Percentiles rank a stretch among this genome's conserved stretches.
Evolutionary conservation across 495 filamentous ascomycete genomes (phyloP).

Genomic region (Penicillium pancosmium): DNA sequence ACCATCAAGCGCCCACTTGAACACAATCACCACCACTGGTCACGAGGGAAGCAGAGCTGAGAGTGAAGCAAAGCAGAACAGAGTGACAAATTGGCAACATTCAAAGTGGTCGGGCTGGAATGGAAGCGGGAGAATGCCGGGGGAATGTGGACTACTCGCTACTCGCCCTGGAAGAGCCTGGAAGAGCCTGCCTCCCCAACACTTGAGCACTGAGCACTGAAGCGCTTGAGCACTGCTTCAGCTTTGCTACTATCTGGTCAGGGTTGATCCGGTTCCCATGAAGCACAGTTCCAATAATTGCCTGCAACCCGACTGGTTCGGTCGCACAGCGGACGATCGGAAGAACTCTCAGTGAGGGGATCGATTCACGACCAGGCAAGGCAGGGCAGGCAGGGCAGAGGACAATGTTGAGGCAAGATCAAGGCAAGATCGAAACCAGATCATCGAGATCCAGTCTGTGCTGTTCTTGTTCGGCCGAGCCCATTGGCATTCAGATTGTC

Average conservation of each 20-base stretch:
- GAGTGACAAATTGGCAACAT: too few relatives aligned
- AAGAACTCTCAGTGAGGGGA: not conserved
- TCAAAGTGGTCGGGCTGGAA: too few relatives aligned
- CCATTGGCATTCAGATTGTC: slow-evolving; percentile 4
- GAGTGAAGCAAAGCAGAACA: too few relatives aligned
- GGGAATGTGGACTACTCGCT: too few relatives aligned
- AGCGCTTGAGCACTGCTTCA: too few relatives aligned
- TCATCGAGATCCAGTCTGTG: slow-evolving; percentile 1
- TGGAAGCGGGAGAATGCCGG: too few relatives aligned
- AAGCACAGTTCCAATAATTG: slow-evolving; percentile 17
- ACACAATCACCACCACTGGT: not conserved
- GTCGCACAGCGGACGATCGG: slow-evolving; percentile 14
- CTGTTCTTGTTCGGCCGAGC: not conserved
- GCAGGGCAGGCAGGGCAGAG: not conserved
- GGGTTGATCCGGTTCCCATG: not conserved
- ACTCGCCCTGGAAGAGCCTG: too few relatives aligned
- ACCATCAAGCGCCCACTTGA: slow-evolving; percentile 17
- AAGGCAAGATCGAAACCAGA: slow-evolving; percentile 3
- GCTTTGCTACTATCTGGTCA: too few relatives aligned
- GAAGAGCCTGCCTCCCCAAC: too few relatives aligned
- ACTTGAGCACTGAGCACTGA: too few relatives aligned
- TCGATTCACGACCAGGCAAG: not conserved
- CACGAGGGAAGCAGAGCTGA: not conserved
- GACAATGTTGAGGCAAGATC: not conserved
- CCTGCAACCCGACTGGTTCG: slow-evolving; percentile 8